A percentile compares a stretch with the other conserved stretches of the same genome.
phyloP scores from a whole-genome alignment of 495 filamentous ascomycete genomes.

The Xylaria longipes region DNA sequence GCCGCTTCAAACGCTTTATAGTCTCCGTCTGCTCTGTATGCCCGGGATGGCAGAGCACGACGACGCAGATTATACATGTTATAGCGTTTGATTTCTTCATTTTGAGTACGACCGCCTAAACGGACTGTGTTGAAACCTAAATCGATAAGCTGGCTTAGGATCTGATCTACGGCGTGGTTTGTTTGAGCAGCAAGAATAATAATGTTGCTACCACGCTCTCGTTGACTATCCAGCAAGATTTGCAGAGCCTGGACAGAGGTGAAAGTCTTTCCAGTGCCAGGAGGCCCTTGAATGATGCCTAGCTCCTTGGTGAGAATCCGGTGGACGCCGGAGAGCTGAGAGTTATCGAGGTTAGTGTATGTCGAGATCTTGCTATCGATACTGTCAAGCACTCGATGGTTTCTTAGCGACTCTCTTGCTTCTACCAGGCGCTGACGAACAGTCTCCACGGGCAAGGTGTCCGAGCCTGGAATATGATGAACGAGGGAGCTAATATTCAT shows the following conservation, averaged over 20 bases:
- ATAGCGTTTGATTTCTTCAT: conserved; percentile 66
- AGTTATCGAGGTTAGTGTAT: conserved; percentile 66
- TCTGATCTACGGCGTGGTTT: conserved; percentile 91
- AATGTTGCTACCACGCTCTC: conserved; percentile 39
- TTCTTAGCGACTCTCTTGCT: conserved; percentile 24
- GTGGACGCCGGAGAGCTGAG: conserved; percentile 71
- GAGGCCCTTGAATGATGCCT: conserved; percentile 87
- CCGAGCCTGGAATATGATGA: conserved; percentile 38
- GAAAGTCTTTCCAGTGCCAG: conserved; percentile 89
- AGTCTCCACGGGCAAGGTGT: conserved; percentile 38
- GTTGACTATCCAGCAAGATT: conserved; percentile 68
- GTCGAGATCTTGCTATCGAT: conserved; percentile 36
- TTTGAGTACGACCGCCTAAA: conserved; percentile 75
- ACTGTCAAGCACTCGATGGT: conserved; percentile 48
- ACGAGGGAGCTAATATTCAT: conserved; percentile 46
- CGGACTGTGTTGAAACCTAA: conserved; percentile 75
- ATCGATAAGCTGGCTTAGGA: conserved; percentile 69
- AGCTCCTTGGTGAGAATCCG: conserved; percentile 75
- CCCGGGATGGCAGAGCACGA: conserved; percentile 9
- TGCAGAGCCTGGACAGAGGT: conserved; percentile 76
- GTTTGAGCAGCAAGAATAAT: conserved; percentile 86
- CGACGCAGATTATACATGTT: conserved; percentile 69
- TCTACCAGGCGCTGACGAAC: conserved; percentile 56
- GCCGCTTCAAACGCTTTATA: conserved; percentile 33
- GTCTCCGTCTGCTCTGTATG: conserved; percentile 29